A percentile compares a stretch with the other conserved stretches of the same genome.
These are phyloP conservation scores for Calonectria ilicicola DNA, from an alignment of 2,329 filamentous ascomycete genomes.

Conservation along the genomic window DNA sequence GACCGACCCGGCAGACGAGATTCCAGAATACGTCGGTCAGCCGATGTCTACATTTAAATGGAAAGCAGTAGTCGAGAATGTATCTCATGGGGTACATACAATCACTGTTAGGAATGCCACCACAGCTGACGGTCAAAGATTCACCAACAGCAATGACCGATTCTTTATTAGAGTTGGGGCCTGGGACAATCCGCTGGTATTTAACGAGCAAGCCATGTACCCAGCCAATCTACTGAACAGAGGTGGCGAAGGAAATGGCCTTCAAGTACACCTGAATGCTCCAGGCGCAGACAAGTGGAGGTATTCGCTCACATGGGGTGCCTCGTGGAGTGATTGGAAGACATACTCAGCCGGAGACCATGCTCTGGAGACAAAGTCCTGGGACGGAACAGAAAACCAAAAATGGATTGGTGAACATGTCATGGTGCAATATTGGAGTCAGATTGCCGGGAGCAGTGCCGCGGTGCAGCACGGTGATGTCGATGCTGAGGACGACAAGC, in stretches of 20 bases:
- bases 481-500: not conserved
- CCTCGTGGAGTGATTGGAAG: not conserved
- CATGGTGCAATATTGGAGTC: not conserved
- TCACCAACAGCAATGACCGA: not conserved
- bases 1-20: not conserved
- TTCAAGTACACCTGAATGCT: not conserved
- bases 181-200: not conserved
- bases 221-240: not conserved
- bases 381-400: not conserved
- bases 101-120: not conserved
- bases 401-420: not conserved
- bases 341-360: not conserved
- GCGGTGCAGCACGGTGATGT: not conserved
- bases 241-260: not conserved
- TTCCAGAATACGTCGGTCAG: not conserved
- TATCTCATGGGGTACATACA: not conserved
- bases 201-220: not conserved
- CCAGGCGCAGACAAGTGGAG: not conserved
- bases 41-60: not conserved
- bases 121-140: not conserved
- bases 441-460: not conserved
- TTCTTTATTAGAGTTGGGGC: not conserved
- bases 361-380: not conserved
- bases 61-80: not conserved
- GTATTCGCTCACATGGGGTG: not conserved